Base-by-base conservation (phyloP, 345 rosid genomes). In the Eutrema japonicum region DNA sequence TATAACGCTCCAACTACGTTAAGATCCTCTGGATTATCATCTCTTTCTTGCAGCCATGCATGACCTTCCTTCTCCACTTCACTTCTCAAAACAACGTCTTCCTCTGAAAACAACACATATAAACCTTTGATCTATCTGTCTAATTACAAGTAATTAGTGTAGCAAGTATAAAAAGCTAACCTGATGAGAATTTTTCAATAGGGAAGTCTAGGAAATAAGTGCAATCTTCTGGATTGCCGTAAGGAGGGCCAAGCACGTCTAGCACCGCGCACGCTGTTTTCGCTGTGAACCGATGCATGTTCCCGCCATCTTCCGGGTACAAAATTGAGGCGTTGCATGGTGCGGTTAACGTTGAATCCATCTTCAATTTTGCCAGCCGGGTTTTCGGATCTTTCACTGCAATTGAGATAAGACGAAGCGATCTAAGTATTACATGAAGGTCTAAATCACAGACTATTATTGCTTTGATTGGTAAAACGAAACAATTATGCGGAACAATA, bases 241-340 rank as follows among this genome's bases (percentile, higher is more conserved):
- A 95, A 4, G 99, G 98, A 56, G 99, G 99, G 32, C 94, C 94
- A 26, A 92, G 87, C 56, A 95, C 96, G 11, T 95, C 99, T 4
- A 95, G 84, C 52, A 95, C 94, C 0, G 99, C 98, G 27, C 99
- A 95, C 0, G 96, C 88, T 1, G 97, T 92, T 64, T 76, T 80
- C 0, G 91, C 98, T 2, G 93, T 89, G 85, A 95, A 90, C 79
- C 94, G 66, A 78, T 95, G 99, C 92, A 95, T 90, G 83, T 95
- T 95, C 66, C 99, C 99, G 51, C 97, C 99, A 47, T 90, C 91
- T 22, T 85, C 84, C 6, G 99, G 99, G 76, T 87, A 95, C 40
- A 95, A 91, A 68, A 95, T 89, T 32, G 91, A 84, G 60, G 94
- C 37, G 50, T 81, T 36, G 81, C 98, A 95, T 27, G 99, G 97